A percentile compares a stretch with the other conserved stretches of the same genome.
These are phyloP conservation scores for Hevea brasiliensis DNA, from an alignment of 345 rosid genomes.

Conservation along the genomic window DNA sequence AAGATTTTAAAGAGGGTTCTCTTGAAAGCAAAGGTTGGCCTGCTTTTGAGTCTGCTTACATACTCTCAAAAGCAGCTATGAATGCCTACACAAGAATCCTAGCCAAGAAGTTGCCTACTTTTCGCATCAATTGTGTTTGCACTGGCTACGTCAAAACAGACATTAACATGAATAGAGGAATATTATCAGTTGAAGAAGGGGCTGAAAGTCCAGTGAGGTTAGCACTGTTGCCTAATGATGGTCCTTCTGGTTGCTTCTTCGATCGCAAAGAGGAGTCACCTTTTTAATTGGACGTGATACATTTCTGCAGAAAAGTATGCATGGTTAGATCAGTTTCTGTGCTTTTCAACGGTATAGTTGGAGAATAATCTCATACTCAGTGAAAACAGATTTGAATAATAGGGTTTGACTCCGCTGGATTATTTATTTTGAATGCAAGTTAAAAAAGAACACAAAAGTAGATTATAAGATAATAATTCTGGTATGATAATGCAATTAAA, in stretches of 20 bases:
- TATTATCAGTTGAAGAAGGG: conserved; percentile 11
- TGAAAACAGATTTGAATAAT: too few species aligned
- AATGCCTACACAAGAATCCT: conserved; percentile 34
- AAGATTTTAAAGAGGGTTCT: conserved; percentile 32
- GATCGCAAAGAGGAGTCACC: neutral
- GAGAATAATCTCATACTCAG: too few species aligned
- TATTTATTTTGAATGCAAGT: too few species aligned
- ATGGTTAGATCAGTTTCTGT: too few species aligned
- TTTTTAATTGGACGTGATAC: neutral
- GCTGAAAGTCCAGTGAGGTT: conserved; percentile 12
- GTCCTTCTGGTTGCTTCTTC: conserved; percentile 24
- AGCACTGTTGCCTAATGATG: conserved; percentile 19
- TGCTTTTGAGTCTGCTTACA: conserved; percentile 8
- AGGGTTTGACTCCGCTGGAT: too few species aligned
- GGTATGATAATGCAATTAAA: too few species aligned
- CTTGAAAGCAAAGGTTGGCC: conserved; percentile 33
- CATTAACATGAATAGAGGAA: conserved; percentile 13
- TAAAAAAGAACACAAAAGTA: too few species aligned
- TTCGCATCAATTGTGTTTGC: conserved; percentile 25
- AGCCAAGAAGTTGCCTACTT: conserved; percentile 16
- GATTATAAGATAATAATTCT: too few species aligned
- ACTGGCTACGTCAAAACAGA: conserved; percentile 36
- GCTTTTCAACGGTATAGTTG: too few species aligned
- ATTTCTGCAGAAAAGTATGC: too few species aligned
- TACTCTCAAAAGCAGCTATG: conserved; percentile 27